These are phyloP conservation scores for Lagenidium giganteum DNA, from an alignment of 352 stramenopile genomes.

Conservation along the genomic window DNA sequence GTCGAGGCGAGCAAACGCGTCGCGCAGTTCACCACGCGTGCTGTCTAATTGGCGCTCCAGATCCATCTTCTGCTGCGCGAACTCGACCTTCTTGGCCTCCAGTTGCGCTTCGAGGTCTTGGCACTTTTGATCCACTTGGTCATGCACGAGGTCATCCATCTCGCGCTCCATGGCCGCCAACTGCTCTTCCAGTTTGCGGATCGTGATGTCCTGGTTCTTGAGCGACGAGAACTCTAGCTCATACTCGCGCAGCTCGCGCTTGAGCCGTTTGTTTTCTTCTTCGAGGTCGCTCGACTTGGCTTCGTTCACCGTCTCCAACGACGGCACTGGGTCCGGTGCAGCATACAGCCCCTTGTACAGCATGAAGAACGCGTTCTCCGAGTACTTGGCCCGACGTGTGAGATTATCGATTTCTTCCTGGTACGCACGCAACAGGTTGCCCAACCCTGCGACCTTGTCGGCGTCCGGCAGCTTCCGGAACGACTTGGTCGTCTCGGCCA, in stretches of 20 bases:
- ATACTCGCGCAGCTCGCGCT: constrained; percentile 85
- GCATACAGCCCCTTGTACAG: constrained; percentile 83
- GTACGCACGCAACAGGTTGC: constrained; percentile 68
- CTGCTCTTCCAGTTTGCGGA: constrained; percentile 87
- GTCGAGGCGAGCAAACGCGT: constrained; percentile 66
- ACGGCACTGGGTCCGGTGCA: constrained; percentile 59
- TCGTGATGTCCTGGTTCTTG: constrained; percentile 95
- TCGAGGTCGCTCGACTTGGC: constrained; percentile 66
- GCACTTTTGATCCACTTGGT: constrained; percentile 42
- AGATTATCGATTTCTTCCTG: constrained; percentile 88
- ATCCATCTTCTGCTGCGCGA: constrained; percentile 10
- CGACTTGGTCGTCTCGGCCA: constrained; percentile 66
- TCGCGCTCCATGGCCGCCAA: constrained; percentile 66
- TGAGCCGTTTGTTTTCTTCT: constrained; percentile 84
- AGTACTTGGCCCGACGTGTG: constrained; percentile 83
- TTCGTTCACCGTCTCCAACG: constrained; percentile 39
- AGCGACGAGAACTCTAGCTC: constrained; percentile 90
- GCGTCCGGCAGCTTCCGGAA: constrained; percentile 54
- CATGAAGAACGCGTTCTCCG: constrained; percentile 79
- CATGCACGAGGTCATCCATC: constrained; percentile 38
- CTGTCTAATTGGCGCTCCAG: constrained; percentile 40
- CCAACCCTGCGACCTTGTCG: constrained; percentile 47
- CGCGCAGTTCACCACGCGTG: constrained; percentile 36
- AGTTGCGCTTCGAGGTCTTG: constrained; percentile 45
- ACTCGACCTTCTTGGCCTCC: constrained; percentile 31